Base-by-base conservation (phyloP, 345 rosid genomes). In the Brassica cretica region DNA sequence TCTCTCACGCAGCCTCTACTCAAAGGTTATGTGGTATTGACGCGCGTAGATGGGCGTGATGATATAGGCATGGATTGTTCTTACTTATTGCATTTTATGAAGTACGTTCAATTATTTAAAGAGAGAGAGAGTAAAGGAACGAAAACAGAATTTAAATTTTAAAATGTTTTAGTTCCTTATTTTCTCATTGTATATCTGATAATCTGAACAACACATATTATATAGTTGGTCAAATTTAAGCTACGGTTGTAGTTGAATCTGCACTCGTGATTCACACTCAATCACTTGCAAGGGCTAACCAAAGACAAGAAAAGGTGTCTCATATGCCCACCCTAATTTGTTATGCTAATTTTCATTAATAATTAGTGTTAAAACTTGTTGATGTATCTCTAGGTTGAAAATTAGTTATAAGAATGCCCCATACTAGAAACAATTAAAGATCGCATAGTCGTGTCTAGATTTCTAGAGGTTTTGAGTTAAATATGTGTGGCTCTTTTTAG, bases 21-120 rank as follows among this genome's bases (percentile, higher is more conserved):
- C 41, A 16, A 2, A 58, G 39, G 30, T 8, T 37, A 46, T 58
- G 63, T 65, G 68, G 39, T 41, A 4, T 3, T 33, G 18, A 73
- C 76, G 72, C 41, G 77, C 19, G 33, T 25, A 12, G 11, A 55
- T 25, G 49, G 12, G 70, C 70, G 30, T 76, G 80, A 16, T 73
- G 27, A 49, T 21, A 29, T 18, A 12, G 55, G n/a, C 51, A 27
- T 68, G 8, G 12, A 6, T 30, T 67, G 15, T 59, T 25, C 16
- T 18, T 10, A 2, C 66, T 53, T 37, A 66, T 37, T 67, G 58
- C 49, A 59, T 68, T 16, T 60, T 35, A 11, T 60, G 3, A 15
- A 67, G 37, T 76, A 68, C 35, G 79, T 68, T 68, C 74, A 60
- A 58, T 76, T 69, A 68, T 76, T 76, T 76, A 32, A 61, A 76